phyloP scores from a whole-genome alignment of 345 rosid genomes.

The rapeseed (Brassica napus) region Da-Ae NC_063440.1:19004001-19004500 shows the following conservation, averaged over 20 bases:
- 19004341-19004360: slow-evolving; percentile 69
- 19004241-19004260: slow-evolving; percentile 36
- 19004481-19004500: slow-evolving; percentile 79
- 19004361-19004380: slow-evolving; percentile 62
- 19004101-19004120: background rate
- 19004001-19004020: background rate
- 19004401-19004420: slow-evolving; percentile 66
- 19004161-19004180: slow-evolving; percentile 43
- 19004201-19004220: slow-evolving; percentile 50
- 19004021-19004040: slow-evolving; percentile 5
- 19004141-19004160: slow-evolving; percentile 44
- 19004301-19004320: slow-evolving; percentile 72
- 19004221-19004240: slow-evolving; percentile 36
- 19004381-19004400: slow-evolving; percentile 73
- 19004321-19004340: slow-evolving; percentile 75
- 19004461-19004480: slow-evolving; percentile 75
- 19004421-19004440: slow-evolving; percentile 64
- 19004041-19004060: slow-evolving; percentile 4
- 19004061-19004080: background rate
- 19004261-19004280: slow-evolving; percentile 31
- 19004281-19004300: slow-evolving; percentile 65
- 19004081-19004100: background rate
- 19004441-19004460: slow-evolving; percentile 78
- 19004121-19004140: slow-evolving; percentile 13
- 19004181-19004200: slow-evolving; percentile 68